Conservation (phyloP, 768 basidiomycete species). For the Pisolithus tinctorius region DNA sequence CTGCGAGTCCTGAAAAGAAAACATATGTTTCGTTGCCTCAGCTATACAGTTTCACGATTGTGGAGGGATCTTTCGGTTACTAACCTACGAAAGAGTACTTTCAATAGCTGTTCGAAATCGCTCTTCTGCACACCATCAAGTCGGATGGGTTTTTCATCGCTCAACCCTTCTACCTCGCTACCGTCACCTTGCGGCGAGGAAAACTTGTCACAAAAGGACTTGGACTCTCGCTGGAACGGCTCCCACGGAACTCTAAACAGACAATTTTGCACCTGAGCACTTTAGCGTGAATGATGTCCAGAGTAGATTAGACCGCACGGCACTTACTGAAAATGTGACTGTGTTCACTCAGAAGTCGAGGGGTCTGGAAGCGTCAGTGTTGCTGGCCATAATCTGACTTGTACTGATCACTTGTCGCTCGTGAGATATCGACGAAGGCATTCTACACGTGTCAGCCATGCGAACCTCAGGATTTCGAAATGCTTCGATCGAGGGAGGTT, state of each 20-base stretch:
- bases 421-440: too few relatives aligned
- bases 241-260: conserved; percentile 11
- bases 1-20: not conserved
- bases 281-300: not conserved
- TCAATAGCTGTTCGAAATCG: conserved; percentile 11
- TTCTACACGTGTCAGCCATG: too few relatives aligned
- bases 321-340: conserved; percentile 5
- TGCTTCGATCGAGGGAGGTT: too few relatives aligned
- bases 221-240: conserved; percentile 8
- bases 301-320: not conserved
- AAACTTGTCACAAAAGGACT: conserved; percentile 10
- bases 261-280: conserved; percentile 9
- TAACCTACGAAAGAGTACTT: conserved; percentile 5
- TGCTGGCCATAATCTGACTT: not conserved
- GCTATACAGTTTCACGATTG: not conserved
- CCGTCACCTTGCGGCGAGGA: conserved; percentile 1
- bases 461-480: too few relatives aligned
- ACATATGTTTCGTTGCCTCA: not conserved
- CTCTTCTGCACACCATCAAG: conserved; percentile 9
- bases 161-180: conserved; percentile 4
- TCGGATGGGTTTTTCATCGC: conserved; percentile 10
- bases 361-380: not conserved
- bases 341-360: conserved; percentile 1
- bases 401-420: too few relatives aligned
- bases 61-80: not conserved